A percentile compares a stretch with the other conserved stretches of the same genome.
Conservation (phyloP, 345 rosid genomes). For the Gossypium raimondii region DNA sequence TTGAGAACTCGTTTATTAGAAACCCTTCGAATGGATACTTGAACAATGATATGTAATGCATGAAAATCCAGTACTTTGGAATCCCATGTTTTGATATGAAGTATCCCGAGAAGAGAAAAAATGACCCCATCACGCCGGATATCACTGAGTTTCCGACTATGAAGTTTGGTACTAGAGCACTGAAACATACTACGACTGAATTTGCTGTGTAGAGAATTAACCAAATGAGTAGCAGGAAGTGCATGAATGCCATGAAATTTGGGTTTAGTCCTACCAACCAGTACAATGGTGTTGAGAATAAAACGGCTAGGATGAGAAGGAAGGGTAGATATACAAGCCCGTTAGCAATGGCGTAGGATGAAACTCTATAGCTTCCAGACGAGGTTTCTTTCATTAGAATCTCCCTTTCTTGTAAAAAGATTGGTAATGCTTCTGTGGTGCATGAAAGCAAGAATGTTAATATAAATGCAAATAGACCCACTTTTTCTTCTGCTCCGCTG, state of each 20-base stretch:
- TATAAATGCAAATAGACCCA: slow-evolving; percentile 90
- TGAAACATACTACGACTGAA: slow-evolving; percentile 90
- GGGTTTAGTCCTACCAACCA: slow-evolving; percentile 85
- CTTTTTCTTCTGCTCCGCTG: slow-evolving; percentile 65
- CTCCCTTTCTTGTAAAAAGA: slow-evolving; percentile 86
- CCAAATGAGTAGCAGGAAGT: slow-evolving; percentile 82
- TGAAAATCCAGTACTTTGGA: slow-evolving; percentile 86
- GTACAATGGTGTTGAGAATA: slow-evolving; percentile 75
- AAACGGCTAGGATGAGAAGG: slow-evolving; percentile 67
- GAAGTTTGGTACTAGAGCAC: slow-evolving; percentile 90
- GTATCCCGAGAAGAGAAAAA: slow-evolving; percentile 94
- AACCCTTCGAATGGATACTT: slow-evolving; percentile 98
- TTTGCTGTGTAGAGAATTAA: slow-evolving; percentile 91
- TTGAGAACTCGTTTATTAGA: slow-evolving; percentile 84
- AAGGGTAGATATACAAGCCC: slow-evolving; percentile 90
- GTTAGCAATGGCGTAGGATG: slow-evolving; percentile 82
- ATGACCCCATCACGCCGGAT: slow-evolving; percentile 94
- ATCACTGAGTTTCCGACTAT: slow-evolving; percentile 86
- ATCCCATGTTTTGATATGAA: slow-evolving; percentile 77
- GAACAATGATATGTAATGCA: slow-evolving; percentile 85
- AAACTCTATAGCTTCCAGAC: slow-evolving; percentile 79
- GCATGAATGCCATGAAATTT: slow-evolving; percentile 57
- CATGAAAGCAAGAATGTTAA: slow-evolving; percentile 78
- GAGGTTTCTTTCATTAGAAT: slow-evolving; percentile 89
- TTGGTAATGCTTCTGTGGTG: slow-evolving; percentile 86